Conservation (phyloP, 1,284 basidiomycete species). For the Spongiforma sp. region DNA sequence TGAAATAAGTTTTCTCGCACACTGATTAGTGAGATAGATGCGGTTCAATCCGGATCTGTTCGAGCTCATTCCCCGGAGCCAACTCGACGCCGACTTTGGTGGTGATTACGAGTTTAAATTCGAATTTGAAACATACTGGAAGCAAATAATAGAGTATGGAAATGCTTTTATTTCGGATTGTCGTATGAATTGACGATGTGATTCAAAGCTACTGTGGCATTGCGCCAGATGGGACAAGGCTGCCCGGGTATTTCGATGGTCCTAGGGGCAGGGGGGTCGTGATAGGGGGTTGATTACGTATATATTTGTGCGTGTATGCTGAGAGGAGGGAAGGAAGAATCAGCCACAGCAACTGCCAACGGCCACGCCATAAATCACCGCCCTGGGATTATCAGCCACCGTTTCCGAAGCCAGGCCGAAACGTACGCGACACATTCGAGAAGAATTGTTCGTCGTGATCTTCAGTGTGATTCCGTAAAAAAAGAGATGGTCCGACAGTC, state of each 20-base stretch:
- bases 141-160: slow-evolving; percentile 69
- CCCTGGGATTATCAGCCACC: slow-evolving; percentile 37
- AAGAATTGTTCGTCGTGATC: slow-evolving; percentile 19
- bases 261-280: slow-evolving; percentile 16
- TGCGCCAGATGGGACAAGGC: slow-evolving; percentile 62
- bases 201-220: slow-evolving; percentile 60
- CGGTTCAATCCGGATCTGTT: slow-evolving; percentile 85
- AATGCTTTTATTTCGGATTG: background rate
- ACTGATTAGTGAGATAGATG: slow-evolving; percentile 56
- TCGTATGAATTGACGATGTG: slow-evolving; percentile 3
- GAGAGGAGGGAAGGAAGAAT: too few species aligned
- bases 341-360: slow-evolving; percentile 23
- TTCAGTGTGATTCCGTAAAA: slow-evolving; percentile 20
- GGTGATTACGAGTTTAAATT: slow-evolving; percentile 82
- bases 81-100: slow-evolving; percentile 85
- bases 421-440: slow-evolving; percentile 15
- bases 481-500: slow-evolving; percentile 38
- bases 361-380: slow-evolving; percentile 32
- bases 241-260: slow-evolving; percentile 36
- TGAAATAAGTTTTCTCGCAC: background rate
- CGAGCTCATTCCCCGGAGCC: slow-evolving; percentile 75
- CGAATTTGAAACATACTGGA: slow-evolving; percentile 80
- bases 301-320: slow-evolving; percentile 30
- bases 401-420: slow-evolving; percentile 18
- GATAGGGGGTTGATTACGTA: slow-evolving; percentile 31